These are phyloP conservation scores for Saturnispora sanitii DNA, from an alignment of 805 yeast genomes.

Conservation along the genomic window DNA sequence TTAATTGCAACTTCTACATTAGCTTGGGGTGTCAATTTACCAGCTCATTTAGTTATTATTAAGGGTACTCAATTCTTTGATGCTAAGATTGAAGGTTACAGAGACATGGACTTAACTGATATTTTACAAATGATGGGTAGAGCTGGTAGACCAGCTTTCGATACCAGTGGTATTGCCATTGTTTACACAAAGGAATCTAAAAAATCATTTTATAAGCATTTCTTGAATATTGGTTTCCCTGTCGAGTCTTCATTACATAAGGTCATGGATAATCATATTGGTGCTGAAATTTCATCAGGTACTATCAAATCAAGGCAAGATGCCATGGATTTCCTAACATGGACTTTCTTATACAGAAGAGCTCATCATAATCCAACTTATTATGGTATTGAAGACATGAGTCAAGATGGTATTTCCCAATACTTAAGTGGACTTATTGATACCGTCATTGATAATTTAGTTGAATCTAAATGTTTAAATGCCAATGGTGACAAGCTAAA, in stretches of 20 bases:
- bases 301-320: slow-evolving; percentile 55
- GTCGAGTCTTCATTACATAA: slow-evolving; percentile 74
- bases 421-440: slow-evolving; percentile 62
- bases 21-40: slow-evolving; percentile 82
- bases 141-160: slow-evolving; percentile 77
- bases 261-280: slow-evolving; percentile 68
- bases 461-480: slow-evolving; percentile 62
- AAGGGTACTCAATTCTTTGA: slow-evolving; percentile 67
- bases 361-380: slow-evolving; percentile 72
- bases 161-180: slow-evolving; percentile 68
- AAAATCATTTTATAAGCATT: slow-evolving; percentile 68
- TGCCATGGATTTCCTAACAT: slow-evolving; percentile 64
- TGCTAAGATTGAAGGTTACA: slow-evolving; percentile 55
- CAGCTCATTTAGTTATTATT: slow-evolving; percentile 69
- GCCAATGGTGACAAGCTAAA: slow-evolving; percentile 38
- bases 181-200: slow-evolving; percentile 69
- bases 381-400: slow-evolving; percentile 58
- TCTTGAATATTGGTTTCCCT: slow-evolving; percentile 70
- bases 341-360: slow-evolving; percentile 68
- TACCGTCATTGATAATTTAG: slow-evolving; percentile 51
- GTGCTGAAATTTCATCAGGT: slow-evolving; percentile 70
- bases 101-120: slow-evolving; percentile 77
- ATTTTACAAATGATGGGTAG: slow-evolving; percentile 80
- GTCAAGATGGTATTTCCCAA: slow-evolving; percentile 45
- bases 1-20: slow-evolving; percentile 73